A percentile compares a stretch with the other conserved stretches of the same genome.
Conservation (phyloP, 2,329 filamentous ascomycete genomes). For the Apiospora arundinis region DNA sequence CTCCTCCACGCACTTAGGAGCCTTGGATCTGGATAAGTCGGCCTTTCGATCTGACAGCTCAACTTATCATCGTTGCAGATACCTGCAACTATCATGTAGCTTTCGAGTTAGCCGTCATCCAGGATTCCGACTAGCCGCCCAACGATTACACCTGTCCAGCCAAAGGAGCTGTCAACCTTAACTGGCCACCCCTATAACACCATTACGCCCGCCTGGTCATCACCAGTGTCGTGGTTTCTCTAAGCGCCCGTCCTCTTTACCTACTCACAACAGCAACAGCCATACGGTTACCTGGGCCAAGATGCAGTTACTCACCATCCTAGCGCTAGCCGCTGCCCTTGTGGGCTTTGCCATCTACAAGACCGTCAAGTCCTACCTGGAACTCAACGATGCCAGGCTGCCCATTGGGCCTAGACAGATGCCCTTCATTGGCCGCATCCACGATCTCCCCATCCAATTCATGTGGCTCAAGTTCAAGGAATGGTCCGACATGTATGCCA, state of each 20-base stretch:
- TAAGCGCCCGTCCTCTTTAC: background rate
- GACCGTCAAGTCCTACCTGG: conserved; percentile 36
- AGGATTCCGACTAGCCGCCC: conserved; percentile 6
- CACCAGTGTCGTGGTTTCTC: background rate
- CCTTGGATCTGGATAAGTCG: background rate
- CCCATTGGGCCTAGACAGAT: conserved; percentile 42
- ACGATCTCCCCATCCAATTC: conserved; percentile 53
- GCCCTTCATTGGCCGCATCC: conserved; percentile 47
- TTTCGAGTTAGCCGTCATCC: background rate
- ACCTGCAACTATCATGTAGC: conserved; percentile 1
- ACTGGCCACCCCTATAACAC: conserved; percentile 2
- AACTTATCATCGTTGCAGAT: background rate
- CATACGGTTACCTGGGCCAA: conserved; percentile 18
- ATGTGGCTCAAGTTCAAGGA: conserved; percentile 61
- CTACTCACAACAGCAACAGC: background rate
- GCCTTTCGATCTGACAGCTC: background rate
- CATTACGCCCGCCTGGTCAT: conserved; percentile 4
- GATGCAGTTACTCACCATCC: conserved; percentile 38
- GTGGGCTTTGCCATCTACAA: conserved; percentile 33
- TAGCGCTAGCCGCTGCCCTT: conserved; percentile 31
- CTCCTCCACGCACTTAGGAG: background rate
- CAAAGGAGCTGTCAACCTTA: conserved; percentile 6
- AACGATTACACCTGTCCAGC: conserved; percentile 14
- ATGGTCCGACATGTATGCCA: conserved; percentile 42
- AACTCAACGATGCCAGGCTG: conserved; percentile 39